Percentiles rank a stretch among this genome's conserved stretches.
Evolutionary conservation across 306 rosid genomes (phyloP).

Genomic region (Prunus kanzakura): DNA sequence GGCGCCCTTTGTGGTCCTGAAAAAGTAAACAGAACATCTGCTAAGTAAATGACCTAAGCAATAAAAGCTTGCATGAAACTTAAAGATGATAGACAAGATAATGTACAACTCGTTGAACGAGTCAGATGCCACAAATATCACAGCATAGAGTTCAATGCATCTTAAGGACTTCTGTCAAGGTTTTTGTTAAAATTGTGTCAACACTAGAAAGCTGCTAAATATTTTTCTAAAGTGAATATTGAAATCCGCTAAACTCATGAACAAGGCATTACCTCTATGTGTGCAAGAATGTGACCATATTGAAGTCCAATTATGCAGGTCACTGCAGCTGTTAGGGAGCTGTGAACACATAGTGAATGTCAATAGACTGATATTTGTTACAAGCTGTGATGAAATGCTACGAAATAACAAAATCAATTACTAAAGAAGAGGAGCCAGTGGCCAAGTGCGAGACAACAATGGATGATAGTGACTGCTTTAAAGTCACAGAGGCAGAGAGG

Average conservation of each 20-base stretch:
- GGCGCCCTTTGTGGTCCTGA: slow-evolving; percentile 80
- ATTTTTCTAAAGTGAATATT: neutral
- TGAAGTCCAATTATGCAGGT: slow-evolving; percentile 95
- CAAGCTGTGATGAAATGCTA: neutral
- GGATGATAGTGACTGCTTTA: neutral
- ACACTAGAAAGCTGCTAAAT: neutral
- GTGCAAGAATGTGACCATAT: slow-evolving; percentile 83
- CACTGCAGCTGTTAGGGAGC: slow-evolving; percentile 83
- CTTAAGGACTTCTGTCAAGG: neutral
- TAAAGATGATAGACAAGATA: slow-evolving; percentile 7
- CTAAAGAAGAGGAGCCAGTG: neutral
- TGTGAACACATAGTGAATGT: slow-evolving; percentile 32
- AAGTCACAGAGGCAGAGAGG: neutral
- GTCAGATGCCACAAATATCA: neutral
- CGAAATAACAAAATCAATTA: neutral
- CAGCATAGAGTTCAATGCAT: neutral
- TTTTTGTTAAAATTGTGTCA: neutral
- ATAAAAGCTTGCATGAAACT: neutral
- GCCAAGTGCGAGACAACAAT: neutral
- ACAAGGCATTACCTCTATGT: slow-evolving; percentile 53
- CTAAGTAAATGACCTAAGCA: neutral
- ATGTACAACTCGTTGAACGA: neutral
- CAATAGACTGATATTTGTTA: slow-evolving; percentile 12
- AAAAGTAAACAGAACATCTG: slow-evolving; percentile 26
- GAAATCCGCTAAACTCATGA: neutral